Evolutionary conservation across 257 asterid genomes (phyloP).

Genomic region (Przewalskia tangutica): DNA sequence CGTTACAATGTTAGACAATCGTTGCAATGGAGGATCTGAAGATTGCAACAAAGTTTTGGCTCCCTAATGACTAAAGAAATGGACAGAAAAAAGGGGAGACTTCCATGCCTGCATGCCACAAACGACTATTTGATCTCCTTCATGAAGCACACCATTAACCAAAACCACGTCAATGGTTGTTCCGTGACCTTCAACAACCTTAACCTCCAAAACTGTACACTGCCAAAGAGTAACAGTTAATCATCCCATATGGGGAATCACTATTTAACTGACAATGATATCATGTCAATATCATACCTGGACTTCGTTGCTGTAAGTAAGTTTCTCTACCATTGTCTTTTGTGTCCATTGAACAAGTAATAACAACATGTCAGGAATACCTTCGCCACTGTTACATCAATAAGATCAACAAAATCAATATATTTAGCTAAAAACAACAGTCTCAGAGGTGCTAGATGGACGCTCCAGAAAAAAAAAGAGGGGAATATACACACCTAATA

Average conservation of each 20-base stretch:
- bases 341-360: conserved; percentile 87
- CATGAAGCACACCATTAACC: conserved; percentile 94
- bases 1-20: background rate
- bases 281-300: conserved; percentile 44
- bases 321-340: conserved; percentile 72
- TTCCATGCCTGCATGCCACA: conserved; percentile 97
- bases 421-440: background rate
- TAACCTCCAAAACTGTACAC: conserved; percentile 99
- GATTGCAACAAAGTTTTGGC: conserved; percentile 2
- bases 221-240: conserved; percentile 20
- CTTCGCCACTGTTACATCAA: conserved; percentile 70
- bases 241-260: conserved; percentile 11
- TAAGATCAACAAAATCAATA: conserved; percentile 5
- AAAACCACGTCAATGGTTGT: conserved; percentile 94
- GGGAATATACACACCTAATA: conserved; percentile 46
- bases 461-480: background rate
- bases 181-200: conserved; percentile 96
- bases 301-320: conserved; percentile 73
- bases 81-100: background rate
- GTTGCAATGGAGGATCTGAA: background rate
- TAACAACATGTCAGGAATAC: conserved; percentile 73
- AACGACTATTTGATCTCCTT: conserved; percentile 93
- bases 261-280: conserved; percentile 1
- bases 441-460: too few relatives aligned
- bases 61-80: background rate